Percentiles rank a stretch among this genome's conserved stretches.
These are phyloP conservation scores for Paecilomyces niveus DNA, from an alignment of 2,329 filamentous ascomycete genomes.

Conservation along the genomic window DNA sequence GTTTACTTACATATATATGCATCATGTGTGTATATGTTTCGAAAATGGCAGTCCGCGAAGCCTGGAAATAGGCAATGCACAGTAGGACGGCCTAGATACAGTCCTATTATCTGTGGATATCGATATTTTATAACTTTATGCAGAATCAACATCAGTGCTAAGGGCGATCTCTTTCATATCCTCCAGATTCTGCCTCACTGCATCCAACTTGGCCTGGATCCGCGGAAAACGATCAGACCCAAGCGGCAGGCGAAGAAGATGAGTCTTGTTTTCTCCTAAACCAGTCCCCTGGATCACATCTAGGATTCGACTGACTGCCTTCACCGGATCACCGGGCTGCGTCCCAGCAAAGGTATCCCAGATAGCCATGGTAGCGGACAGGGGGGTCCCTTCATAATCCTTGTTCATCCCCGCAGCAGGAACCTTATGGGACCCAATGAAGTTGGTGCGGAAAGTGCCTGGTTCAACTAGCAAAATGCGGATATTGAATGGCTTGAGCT, in stretches of 20 bases:
- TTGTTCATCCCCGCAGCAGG: conserved; percentile 25
- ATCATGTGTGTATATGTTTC: too few relatives aligned
- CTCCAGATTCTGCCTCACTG: too few relatives aligned
- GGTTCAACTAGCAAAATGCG: conserved; percentile 37
- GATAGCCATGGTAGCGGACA: conserved; percentile 15
- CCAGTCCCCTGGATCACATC: conserved; percentile 8
- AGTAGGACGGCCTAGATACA: too few relatives aligned
- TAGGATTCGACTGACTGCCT: conserved; percentile 4
- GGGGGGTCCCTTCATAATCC: conserved; percentile 35
- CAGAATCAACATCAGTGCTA: too few relatives aligned
- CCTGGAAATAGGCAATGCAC: too few relatives aligned
- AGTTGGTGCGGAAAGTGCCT: conserved; percentile 36
- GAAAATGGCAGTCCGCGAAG: too few relatives aligned
- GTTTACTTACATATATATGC: too few relatives aligned
- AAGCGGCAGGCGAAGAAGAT: background rate
- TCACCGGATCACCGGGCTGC: conserved; percentile 5
- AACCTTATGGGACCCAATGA: conserved; percentile 19
- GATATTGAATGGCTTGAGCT: conserved; percentile 14
- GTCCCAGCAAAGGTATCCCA: conserved; percentile 1
- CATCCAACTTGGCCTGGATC: too few relatives aligned
- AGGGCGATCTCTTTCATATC: too few relatives aligned
- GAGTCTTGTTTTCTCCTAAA: background rate
- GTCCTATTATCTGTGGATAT: too few relatives aligned
- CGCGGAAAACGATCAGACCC: conserved; percentile 7
- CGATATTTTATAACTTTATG: too few relatives aligned